Percentiles rank a stretch among this genome's conserved stretches.
Evolutionary conservation across 495 filamentous ascomycete genomes (phyloP).

Genomic region (Podospora fimiseda): DNA sequence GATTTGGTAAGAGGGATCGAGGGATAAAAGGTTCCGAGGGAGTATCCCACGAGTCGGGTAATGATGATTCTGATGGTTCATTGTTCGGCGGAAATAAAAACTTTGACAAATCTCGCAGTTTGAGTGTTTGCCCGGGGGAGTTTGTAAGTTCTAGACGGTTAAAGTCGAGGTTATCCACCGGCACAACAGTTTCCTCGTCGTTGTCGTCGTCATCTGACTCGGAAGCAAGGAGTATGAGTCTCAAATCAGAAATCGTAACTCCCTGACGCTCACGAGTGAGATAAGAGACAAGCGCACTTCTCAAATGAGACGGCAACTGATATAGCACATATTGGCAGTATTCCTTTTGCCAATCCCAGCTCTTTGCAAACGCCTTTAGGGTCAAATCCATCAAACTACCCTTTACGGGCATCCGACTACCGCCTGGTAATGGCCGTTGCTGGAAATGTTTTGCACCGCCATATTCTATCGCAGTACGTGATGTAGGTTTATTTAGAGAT

Average conservation of each 20-base stretch:
- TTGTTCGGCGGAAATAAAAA: conserved; percentile 35
- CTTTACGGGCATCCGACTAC: conserved; percentile 28
- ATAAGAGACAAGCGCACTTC: conserved; percentile 57
- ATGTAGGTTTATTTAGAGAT: not conserved
- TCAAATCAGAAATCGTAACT: conserved; percentile 39
- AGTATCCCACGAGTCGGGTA: conserved; percentile 40
- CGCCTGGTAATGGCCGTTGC: conserved; percentile 29
- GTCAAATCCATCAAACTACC: conserved; percentile 51
- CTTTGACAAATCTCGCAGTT: conserved; percentile 53
- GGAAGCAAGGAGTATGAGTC: conserved; percentile 30
- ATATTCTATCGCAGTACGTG: not conserved
- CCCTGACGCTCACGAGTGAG: conserved; percentile 47
- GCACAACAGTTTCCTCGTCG: conserved; percentile 22
- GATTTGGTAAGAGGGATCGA: conserved; percentile 37
- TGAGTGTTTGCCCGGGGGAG: conserved; percentile 53
- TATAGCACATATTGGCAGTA: conserved; percentile 64
- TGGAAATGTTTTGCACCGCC: not conserved
- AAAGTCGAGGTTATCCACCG: conserved; percentile 45
- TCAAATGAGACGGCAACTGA: conserved; percentile 54
- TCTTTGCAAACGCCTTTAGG: conserved; percentile 54
- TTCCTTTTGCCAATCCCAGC: conserved; percentile 62
- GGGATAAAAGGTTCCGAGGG: conserved; percentile 20
- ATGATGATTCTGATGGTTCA: not conserved
- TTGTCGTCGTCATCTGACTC: conserved; percentile 20
- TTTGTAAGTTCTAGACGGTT: conserved; percentile 57